A percentile compares a stretch with the other conserved stretches of the same genome.
Evolutionary conservation across 495 filamentous ascomycete genomes (phyloP).

Genomic region (Neurospora sp.): DNA sequence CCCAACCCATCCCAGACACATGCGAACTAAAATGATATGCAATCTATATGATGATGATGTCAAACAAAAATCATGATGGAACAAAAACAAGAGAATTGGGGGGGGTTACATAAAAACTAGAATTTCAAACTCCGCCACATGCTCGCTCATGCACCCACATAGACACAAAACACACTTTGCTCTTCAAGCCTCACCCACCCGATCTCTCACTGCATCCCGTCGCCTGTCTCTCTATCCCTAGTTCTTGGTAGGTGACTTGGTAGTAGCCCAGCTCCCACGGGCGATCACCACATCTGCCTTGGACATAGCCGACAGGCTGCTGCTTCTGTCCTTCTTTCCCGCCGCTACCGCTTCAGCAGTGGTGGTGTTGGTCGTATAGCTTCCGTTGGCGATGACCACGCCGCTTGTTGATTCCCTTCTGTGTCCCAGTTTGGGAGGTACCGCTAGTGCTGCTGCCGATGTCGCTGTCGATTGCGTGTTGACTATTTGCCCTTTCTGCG

Average conservation of each 20-base stretch:
- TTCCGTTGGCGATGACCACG: neutral
- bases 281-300: neutral
- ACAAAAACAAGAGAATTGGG: neutral
- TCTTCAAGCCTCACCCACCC: neutral
- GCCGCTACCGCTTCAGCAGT: neutral
- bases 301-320: neutral
- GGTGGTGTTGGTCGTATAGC: neutral
- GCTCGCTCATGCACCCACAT: neutral
- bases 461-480: neutral
- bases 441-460: neutral
- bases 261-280: neutral
- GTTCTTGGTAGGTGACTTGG: neutral
- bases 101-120: neutral
- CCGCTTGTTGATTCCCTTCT: neutral
- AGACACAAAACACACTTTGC: neutral
- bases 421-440: neutral
- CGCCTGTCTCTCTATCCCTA: neutral
- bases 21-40: neutral
- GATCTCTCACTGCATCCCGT: neutral
- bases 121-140: neutral
- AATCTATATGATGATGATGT: neutral
- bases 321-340: neutral
- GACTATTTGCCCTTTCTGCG: neutral
- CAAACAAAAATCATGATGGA: neutral
- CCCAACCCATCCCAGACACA: neutral